phyloP scores from a whole-genome alignment of 73 alveolate species.

The Tetrahymena elliotti region DNA sequence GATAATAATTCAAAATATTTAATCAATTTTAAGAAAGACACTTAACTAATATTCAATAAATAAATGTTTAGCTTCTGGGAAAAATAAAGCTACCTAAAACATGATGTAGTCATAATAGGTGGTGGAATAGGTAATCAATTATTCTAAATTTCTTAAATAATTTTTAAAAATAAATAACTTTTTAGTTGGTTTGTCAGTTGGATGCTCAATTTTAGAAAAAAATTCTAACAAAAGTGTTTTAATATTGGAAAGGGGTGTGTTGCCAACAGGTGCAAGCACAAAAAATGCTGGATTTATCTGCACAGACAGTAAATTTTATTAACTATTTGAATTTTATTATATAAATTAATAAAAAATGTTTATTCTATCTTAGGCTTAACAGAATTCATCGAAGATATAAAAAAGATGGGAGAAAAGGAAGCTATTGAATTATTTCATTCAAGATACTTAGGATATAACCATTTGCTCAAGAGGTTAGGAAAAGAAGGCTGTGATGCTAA shows the following conservation, averaged over 20 bases:
- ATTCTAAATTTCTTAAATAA: not conserved
- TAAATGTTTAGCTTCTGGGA: not conserved
- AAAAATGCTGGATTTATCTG: not conserved
- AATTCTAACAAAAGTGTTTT: not conserved
- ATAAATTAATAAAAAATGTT: no score
- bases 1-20: no score
- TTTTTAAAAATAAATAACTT: not conserved
- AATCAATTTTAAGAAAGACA: no score
- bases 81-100: not conserved
- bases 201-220: not conserved
- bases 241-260: not conserved
- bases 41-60: no score
- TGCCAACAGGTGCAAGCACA: not conserved
- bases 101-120: not conserved
- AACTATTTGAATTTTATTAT: no score
- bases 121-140: not conserved
- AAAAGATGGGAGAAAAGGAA: not conserved
- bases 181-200: not conserved
- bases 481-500: not conserved
- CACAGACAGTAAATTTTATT: not conserved
- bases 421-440: not conserved
- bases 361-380: not conserved
- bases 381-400: not conserved
- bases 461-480: not conserved
- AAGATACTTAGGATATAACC: not conserved